Evolutionary conservation across 176 grass and related monocot genomes (phyloP), one percentile per base, ranked within the genome.

Genomic region (Miscanthus lutarioriparius): DNA sequence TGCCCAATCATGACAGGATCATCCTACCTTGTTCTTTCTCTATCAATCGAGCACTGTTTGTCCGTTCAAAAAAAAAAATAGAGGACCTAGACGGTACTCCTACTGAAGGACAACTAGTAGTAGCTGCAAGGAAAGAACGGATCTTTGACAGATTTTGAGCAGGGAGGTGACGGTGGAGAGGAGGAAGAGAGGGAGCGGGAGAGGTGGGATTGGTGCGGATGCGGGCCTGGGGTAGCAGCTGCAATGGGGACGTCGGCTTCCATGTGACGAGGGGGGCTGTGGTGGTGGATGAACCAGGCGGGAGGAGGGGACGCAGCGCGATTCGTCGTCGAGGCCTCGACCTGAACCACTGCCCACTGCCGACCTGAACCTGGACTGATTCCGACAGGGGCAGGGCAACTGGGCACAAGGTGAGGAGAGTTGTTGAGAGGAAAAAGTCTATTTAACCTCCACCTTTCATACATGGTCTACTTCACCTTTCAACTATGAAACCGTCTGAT

Each of bases 191-290:
- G 1, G 23, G 3, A 54, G 19, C 1, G 4, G 19, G 19, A 6
- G 6, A 20, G 51, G 37, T 38, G 68, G 73, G 36, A 82, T 78
- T 28, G 61, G 43, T 44, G 72, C 71, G 40, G 66, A 66, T 48
- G 40, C 77, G 33, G 17, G 81, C 85, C 85, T 86, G 58, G 22
- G n/a, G 58, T n/a, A 38, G 30, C 19, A 23, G 70, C 32, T 49
- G 70, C 66, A 67, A 91, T 90, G 74, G 86, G 86, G 77, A 93
- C 86, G 89, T 91, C 88, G 26, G 82, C 74, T 88, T 79, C 91
- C 88, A 90, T 93, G 88, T 51, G 59, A 59, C 61, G 66, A 85
- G 20, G 44, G 44, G 44, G 44, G 35, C 54, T 49, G 16, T 17
- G 70, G 64, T 15, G 59, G 28, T 54, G 35, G 75, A 68, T 16